phyloP scores from a whole-genome alignment of 768 basidiomycete genomes.

The Rhodotorula diobovata region DNA sequence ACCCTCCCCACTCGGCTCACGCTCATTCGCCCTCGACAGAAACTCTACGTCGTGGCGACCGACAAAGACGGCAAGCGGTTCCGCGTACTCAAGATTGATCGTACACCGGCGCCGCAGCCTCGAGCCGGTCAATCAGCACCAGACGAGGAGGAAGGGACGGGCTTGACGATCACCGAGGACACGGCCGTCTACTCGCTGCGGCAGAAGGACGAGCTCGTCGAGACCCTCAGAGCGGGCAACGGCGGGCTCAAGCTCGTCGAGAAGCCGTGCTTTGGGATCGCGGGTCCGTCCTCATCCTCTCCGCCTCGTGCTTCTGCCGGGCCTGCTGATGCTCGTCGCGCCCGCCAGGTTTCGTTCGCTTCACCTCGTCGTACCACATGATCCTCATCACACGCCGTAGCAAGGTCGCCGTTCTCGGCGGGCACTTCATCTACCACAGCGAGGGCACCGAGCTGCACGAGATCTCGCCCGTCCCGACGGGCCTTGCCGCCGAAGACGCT shows the following conservation, averaged over 20 bases:
- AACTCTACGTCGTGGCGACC: constrained; percentile 87
- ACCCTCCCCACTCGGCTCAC: no score
- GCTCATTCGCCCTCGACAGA: constrained; percentile 43
- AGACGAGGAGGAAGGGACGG: constrained; percentile 13
- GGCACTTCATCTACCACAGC: constrained; percentile 93
- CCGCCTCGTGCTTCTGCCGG: neutral
- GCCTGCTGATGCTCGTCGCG: constrained; percentile 12
- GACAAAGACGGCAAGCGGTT: constrained; percentile 83
- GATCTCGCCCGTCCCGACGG: constrained; percentile 46
- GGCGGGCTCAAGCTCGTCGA: constrained; percentile 78
- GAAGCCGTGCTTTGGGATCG: constrained; percentile 45
- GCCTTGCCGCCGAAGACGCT: constrained; percentile 16
- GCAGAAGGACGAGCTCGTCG: constrained; percentile 83
- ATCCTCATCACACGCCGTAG: constrained; percentile 82
- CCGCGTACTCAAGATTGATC: constrained; percentile 87
- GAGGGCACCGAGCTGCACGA: constrained; percentile 82
- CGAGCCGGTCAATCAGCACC: neutral
- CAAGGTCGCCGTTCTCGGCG: constrained; percentile 86
- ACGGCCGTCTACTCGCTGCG: constrained; percentile 78
- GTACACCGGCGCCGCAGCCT: constrained; percentile 44
- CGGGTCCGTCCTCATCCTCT: constrained; percentile 51
- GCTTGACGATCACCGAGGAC: constrained; percentile 62
- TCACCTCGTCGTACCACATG: constrained; percentile 96
- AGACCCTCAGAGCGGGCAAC: constrained; percentile 95
- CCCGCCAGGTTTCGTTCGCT: constrained; percentile 73